These are phyloP conservation scores for Aspergillus pseudoglaucus DNA, from an alignment of 2,329 filamentous ascomycete species.

Conservation along the genomic window DNA sequence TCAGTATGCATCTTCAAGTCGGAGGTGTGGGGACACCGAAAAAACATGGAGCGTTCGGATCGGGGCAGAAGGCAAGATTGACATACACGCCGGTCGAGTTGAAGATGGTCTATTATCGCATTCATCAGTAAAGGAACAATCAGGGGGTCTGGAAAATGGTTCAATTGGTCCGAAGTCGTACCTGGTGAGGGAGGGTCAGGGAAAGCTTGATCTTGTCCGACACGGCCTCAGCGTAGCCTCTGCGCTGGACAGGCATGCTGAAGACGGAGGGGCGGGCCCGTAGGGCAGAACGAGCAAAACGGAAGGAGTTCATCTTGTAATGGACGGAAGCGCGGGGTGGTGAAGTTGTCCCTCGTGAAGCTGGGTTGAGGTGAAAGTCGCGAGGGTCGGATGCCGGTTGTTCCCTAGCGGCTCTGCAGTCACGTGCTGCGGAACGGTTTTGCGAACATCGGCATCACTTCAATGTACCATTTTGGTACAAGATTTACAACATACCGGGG, in stretches of 20 bases:
- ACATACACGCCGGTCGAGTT: constrained; percentile 66
- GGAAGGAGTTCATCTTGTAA: constrained; percentile 79
- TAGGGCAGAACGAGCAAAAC: constrained; percentile 83
- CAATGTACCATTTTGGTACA: neutral
- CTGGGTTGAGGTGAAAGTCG: constrained; percentile 32
- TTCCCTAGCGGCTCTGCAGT: constrained; percentile 29
- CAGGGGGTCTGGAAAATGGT: neutral
- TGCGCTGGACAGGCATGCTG: constrained; percentile 68
- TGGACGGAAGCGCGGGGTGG: constrained; percentile 24
- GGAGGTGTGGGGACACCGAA: neutral
- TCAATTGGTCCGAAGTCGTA: constrained; percentile 47
- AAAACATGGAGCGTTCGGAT: neutral
- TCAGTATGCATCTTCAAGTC: constrained; percentile 19
- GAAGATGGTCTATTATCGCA: constrained; percentile 54
- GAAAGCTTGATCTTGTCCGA: constrained; percentile 97
- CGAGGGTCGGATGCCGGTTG: constrained; percentile 33
- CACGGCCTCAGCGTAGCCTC: constrained; percentile 85
- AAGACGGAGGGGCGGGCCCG: constrained; percentile 72
- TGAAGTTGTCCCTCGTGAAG: constrained; percentile 30
- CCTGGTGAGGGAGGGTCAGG: constrained; percentile 95
- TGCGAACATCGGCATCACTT: constrained; percentile 3
- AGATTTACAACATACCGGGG: too few species aligned
- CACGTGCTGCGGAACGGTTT: constrained; percentile 21
- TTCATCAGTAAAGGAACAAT: constrained; percentile 9
- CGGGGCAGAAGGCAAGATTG: constrained; percentile 1